Conservation (phyloP, 768 basidiomycete species). For the Pleurotus pulmonarius region DNA sequence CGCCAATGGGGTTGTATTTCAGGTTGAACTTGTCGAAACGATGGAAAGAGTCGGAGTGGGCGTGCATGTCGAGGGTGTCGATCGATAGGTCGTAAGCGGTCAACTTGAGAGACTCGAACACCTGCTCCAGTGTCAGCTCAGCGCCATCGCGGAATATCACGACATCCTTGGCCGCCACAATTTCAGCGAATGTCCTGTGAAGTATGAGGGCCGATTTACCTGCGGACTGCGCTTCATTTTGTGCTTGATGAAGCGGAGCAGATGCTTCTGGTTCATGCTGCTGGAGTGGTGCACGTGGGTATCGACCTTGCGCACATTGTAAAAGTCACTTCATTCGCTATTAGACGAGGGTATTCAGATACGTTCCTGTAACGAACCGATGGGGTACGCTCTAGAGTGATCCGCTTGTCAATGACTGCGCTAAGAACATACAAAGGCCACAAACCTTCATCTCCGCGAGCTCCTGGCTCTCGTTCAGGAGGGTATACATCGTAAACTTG, state of each 20-base stretch:
- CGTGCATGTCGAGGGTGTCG: conserved; percentile 99
- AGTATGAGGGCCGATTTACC: conserved; percentile 34
- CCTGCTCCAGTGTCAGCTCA: conserved; percentile 83
- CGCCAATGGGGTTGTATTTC: conserved; percentile 96
- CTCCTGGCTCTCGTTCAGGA: conserved; percentile 93
- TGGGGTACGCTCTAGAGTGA: conserved; percentile 67
- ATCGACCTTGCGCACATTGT: conserved; percentile 97
- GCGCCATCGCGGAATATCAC: conserved; percentile 95
- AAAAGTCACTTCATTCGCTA: conserved; percentile 78
- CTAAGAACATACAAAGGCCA: not conserved
- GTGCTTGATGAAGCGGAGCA: conserved; percentile 97
- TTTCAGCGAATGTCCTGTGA: not conserved
- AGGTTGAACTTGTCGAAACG: conserved; percentile 98
- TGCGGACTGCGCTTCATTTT: conserved; percentile 90
- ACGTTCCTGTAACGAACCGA: conserved; percentile 42
- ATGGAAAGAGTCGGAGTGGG: conserved; percentile 96
- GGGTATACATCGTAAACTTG: conserved; percentile 91
- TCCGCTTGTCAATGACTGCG: not conserved
- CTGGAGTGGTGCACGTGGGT: conserved; percentile 99
- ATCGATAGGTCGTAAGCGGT: conserved; percentile 98
- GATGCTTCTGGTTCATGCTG: conserved; percentile 99
- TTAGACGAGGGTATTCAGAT: not conserved
- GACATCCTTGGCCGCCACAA: conserved; percentile 58
- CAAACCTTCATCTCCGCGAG: conserved; percentile 93
- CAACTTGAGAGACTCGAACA: conserved; percentile 93